Base-by-base conservation (phyloP, 2,329 filamentous ascomycete genomes). In the Microsporum canis region DNA sequence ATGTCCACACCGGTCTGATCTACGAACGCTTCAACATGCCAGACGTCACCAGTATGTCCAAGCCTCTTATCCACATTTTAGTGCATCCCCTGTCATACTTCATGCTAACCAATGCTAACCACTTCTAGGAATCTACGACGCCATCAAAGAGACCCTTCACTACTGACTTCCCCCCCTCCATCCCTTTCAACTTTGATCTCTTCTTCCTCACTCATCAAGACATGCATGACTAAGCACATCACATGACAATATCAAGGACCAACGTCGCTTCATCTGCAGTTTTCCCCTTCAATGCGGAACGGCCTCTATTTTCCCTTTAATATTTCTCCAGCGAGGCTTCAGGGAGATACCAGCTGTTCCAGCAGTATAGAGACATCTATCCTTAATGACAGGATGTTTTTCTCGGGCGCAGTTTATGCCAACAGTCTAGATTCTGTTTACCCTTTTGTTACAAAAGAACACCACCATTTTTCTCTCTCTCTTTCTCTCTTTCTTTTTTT, bases 11-110 rank as follows among this genome's bases (percentile, higher is more conserved):
- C 36, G 88, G 89, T 0, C 73, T 96, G 69, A 72, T 87, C 39
- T 96, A 84, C 74, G 91, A 96, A 73, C 84, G 81, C 70, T 89
- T 89, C 65, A 86, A 91, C 70, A 79, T 95, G 60, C 91, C 91
- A 0, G 91, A 96, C 75, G 87, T 95, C 68, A 84, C 88, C 12
- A 85, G 91, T 95, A 77, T 85, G 89, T 87, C 14, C 5, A 47
- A 23, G 17, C 17, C 17, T 23, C 17, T 23, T 23, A 23, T 23
- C 17, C 17, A 23, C 17, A 23, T 23, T 23, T 23, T 23, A 23
- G 17, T 12, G 27, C 56, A 36, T 8, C 10, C 14, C n/a, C n/a
- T 12, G 12, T 60, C 12, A 36, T n/a, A n/a, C 27, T 31, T 60
- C 12, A 36, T n/a, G 10, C 27, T 31, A 36, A 61, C n/a, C 45